Percentiles rank a stretch among this genome's conserved stretches.
These are phyloP conservation scores for Malbranchea zuffiana DNA, from an alignment of 2,329 filamentous ascomycete species.

Conservation along the genomic window DNA sequence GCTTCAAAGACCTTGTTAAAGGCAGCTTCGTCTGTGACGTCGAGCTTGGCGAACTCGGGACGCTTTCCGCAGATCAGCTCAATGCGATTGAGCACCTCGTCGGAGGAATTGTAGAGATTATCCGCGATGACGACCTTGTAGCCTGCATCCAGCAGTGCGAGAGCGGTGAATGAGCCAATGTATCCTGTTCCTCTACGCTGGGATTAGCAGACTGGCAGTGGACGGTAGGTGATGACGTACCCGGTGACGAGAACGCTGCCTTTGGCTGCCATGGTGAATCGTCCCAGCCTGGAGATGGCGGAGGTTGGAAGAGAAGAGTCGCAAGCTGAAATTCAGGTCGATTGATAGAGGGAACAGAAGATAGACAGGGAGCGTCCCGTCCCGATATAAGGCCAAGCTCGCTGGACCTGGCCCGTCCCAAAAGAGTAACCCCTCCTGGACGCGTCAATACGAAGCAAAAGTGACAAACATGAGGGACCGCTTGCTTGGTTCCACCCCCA, in stretches of 20 bases:
- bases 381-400: too few relatives aligned
- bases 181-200: conserved; percentile 80
- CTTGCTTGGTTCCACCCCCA: too few relatives aligned
- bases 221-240: conserved; percentile 45
- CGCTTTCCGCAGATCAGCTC: conserved; percentile 85
- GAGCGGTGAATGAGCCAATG: conserved; percentile 93
- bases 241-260: conserved; percentile 87
- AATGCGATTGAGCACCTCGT: conserved; percentile 85
- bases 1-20: conserved; percentile 80
- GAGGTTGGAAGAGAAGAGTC: too few relatives aligned
- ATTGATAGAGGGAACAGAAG: too few relatives aligned
- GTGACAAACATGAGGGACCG: too few relatives aligned
- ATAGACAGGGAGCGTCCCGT: too few relatives aligned
- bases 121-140: conserved; percentile 97
- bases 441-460: too few relatives aligned
- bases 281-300: too few relatives aligned
- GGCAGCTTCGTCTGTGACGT: conserved; percentile 74
- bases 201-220: conserved; percentile 12
- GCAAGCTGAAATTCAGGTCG: too few relatives aligned
- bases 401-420: too few relatives aligned
- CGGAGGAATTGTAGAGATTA: conserved; percentile 92
- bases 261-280: too few relatives aligned
- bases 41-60: conserved; percentile 71
- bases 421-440: too few relatives aligned
- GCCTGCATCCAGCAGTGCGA: conserved; percentile 82